These are phyloP conservation scores for Triticum turgidum DNA, from an alignment of 176 grass and related monocot genomes.

Conservation along the genomic window DNA sequence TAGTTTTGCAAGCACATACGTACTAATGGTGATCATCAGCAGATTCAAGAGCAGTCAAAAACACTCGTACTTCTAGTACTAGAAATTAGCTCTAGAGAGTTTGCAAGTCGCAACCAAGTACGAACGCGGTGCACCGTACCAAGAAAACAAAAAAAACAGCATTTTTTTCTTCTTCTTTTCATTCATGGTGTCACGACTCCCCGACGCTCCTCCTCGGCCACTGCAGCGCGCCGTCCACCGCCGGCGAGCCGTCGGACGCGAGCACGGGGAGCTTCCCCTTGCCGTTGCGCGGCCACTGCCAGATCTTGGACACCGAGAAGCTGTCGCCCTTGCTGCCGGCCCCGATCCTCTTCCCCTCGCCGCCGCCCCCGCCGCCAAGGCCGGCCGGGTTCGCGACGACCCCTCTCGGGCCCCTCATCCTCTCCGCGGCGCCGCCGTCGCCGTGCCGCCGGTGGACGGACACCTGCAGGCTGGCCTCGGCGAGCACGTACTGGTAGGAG, in stretches of 20 bases:
- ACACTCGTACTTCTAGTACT: not conserved
- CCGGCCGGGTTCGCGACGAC: constrained; percentile 16
- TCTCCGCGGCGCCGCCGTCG: constrained; percentile 32
- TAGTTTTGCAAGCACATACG: not conserved
- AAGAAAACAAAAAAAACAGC: not conserved
- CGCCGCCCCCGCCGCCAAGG: constrained; percentile 1
- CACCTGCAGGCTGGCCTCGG: constrained; percentile 72
- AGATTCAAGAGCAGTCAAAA: constrained; percentile 15
- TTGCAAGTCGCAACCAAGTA: constrained; percentile 1
- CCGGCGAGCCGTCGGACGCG: constrained; percentile 57
- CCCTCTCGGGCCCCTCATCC: constrained; percentile 19
- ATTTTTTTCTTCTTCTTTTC: not conserved
- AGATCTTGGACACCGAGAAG: constrained; percentile 99
- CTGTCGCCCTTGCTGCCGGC: constrained; percentile 81
- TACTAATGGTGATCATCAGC: constrained; percentile 2
- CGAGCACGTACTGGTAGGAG: constrained; percentile 87
- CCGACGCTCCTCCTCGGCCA: constrained; percentile 55
- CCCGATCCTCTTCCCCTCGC: constrained; percentile 69
- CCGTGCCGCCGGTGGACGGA: constrained; percentile 53
- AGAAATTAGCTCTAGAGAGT: constrained; percentile 26
- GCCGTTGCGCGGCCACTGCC: constrained; percentile 87
- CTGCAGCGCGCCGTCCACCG: constrained; percentile 51
- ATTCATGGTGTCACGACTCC: constrained; percentile 45
- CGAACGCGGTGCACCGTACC: not conserved
- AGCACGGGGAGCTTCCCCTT: constrained; percentile 84